phyloP scores from a whole-genome alignment of 169 alveolate genomes.

The Plasmodium fragile region DNA sequence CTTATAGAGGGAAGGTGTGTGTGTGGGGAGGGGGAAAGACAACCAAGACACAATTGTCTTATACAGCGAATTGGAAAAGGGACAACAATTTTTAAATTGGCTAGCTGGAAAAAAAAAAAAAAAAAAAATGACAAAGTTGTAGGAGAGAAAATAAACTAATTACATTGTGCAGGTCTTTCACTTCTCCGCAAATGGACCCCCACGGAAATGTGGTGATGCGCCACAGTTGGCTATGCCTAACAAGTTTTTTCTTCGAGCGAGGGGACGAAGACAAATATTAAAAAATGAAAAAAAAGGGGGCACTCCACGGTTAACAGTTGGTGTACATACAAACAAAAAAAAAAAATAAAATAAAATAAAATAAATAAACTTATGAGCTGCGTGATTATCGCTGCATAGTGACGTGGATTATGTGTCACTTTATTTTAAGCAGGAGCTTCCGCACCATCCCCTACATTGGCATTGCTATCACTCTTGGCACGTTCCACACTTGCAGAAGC shows the following conservation, averaged over 20 bases:
- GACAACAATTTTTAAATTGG: neutral
- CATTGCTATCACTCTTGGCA: neutral
- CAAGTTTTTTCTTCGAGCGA: neutral
- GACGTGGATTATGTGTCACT: neutral
- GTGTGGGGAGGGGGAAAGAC: neutral
- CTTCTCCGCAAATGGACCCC: neutral
- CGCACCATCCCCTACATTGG: neutral
- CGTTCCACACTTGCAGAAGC: neutral
- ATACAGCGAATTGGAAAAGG: neutral
- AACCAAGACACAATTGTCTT: neutral
- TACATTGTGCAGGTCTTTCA: neutral
- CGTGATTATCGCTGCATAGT: neutral
- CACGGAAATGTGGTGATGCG: neutral
- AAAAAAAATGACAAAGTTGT: neutral
- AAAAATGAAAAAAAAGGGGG: neutral
- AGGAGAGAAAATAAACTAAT: neutral
- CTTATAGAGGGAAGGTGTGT: neutral
- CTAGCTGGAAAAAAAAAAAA: slow-evolving; percentile 11
- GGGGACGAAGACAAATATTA: neutral
- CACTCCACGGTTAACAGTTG: neutral
- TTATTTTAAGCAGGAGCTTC: neutral
- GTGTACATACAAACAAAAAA: neutral
- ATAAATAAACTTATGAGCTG: neutral
- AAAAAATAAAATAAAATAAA: slow-evolving; percentile 1
- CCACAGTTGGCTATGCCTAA: neutral